Percentiles rank a stretch among this genome's conserved stretches.
phyloP scores from a whole-genome alignment of 2,329 filamentous ascomycete species.

The Pyricularia grisea region DNA sequence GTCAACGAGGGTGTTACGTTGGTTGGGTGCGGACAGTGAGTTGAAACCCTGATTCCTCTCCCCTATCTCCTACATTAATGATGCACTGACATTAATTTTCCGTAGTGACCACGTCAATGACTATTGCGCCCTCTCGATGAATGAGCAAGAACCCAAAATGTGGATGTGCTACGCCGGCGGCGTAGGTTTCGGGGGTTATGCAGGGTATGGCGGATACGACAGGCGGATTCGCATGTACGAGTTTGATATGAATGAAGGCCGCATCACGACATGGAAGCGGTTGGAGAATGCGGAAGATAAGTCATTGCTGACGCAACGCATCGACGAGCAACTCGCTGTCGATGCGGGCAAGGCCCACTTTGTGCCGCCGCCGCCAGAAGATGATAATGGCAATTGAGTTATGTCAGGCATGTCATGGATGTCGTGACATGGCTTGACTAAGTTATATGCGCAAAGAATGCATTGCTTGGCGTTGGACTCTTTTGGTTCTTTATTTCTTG shows the following conservation, averaged over 20 bases:
- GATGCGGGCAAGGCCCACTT: constrained; percentile 41
- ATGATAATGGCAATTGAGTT: constrained; percentile 13
- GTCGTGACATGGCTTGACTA: constrained; percentile 5
- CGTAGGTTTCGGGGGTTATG: constrained; percentile 89
- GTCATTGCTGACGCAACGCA: constrained; percentile 24
- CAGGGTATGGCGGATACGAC: constrained; percentile 77
- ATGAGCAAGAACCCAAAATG: constrained; percentile 52
- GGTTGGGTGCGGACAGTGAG: constrained; percentile 85
- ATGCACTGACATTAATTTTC: not conserved
- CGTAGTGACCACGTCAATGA: constrained; percentile 87
- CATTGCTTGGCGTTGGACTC: constrained; percentile 7
- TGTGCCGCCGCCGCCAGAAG: constrained; percentile 2
- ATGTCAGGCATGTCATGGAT: not conserved
- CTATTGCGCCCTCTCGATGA: constrained; percentile 69
- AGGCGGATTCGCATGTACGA: constrained; percentile 84
- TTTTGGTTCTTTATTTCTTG: constrained; percentile 3
- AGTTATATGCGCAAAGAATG: not conserved
- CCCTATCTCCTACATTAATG: not conserved
- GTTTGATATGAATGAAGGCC: constrained; percentile 81
- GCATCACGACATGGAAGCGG: constrained; percentile 88
- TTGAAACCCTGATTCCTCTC: constrained; percentile 12
- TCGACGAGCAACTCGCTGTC: constrained; percentile 59
- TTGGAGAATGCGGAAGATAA: constrained; percentile 56
- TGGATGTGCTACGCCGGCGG: constrained; percentile 99
- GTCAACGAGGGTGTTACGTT: constrained; percentile 77